Evolutionary conservation across 495 filamentous ascomycete species (phyloP), one percentile per base, ranked within the genome.

Genomic region (Aspergillus sclerotioniger): DNA sequence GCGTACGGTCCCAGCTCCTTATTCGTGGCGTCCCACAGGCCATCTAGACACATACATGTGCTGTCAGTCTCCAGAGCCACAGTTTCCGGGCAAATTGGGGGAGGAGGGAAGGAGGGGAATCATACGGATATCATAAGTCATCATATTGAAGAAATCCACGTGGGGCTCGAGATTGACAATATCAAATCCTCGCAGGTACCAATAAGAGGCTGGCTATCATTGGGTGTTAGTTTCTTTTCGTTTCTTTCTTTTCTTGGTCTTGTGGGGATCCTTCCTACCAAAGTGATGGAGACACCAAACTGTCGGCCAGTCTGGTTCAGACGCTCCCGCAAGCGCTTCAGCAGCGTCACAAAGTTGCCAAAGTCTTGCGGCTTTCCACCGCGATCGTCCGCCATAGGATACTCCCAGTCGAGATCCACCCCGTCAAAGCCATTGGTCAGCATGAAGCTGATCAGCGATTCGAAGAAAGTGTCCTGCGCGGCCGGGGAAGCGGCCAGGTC

Each of bases 351-450:
- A 55, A 70, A 77, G 53, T 83, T 82, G 0, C 29, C 61, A 5
- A 48, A 67, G 59, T 84, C 81, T 13, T 45, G 69, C 6, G 44
- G 20, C 0, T 55, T 48, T 0, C 81, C 80, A 7, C 67, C 62
- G 5, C 73, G 69, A 12, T 78, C 74, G 15, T 54, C 28, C 0
- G 71, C 70, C 0, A 21, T 75, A 1, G 80, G 80, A 54, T 80
- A 83, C 54, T 83, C 78, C 81, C 82, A 85, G 60, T 85, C 82
- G 6, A 86, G 52, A 53, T 86, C 82, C 3, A 83, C 67, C 1
- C 83, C 83, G 49, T 82, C 67, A 50, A 84, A 83, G 3, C 73
- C 74, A 56, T 80, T 80, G 15, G 62, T 62, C 1, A 63, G 37
- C 73, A 83, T 74, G 63, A 80, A 83, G 1, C 43, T 43, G 0